Percentiles rank a stretch among this genome's conserved stretches.
Evolutionary conservation across 768 basidiomycete species (phyloP).

Genomic region (Gautieria morchelliformis): DNA sequence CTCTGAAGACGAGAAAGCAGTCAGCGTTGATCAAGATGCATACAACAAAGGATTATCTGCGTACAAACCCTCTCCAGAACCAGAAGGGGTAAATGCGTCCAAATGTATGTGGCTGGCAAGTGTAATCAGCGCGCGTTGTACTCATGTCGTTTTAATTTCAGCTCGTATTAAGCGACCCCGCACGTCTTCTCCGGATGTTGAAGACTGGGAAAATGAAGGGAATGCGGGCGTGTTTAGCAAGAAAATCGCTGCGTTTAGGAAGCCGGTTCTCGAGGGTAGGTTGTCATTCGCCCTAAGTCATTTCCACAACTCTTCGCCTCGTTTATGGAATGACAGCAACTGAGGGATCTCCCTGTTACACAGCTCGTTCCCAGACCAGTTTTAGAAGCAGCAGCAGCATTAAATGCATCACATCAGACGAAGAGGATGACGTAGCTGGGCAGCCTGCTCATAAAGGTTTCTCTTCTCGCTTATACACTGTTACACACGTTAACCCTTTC

Average conservation of each 20-base stretch:
- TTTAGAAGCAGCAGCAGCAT: constrained; percentile 3
- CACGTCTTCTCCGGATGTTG: constrained; percentile 8
- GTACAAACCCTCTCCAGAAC: constrained; percentile 15
- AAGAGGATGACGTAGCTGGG: background rate
- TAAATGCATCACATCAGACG: background rate
- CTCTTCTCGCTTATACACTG: background rate
- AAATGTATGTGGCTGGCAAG: background rate
- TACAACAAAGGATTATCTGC: constrained; percentile 11
- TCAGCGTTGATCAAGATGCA: constrained; percentile 11
- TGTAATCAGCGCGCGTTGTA: background rate
- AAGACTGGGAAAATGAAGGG: background rate
- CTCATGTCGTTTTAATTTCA: background rate
- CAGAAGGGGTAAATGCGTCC: background rate
- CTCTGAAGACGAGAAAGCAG: constrained; percentile 54
- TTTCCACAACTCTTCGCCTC: background rate
- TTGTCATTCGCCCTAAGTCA: background rate
- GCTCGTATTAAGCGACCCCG: constrained; percentile 9
- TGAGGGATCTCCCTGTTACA: background rate
- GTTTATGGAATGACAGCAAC: background rate
- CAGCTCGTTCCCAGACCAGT: background rate
- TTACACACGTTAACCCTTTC: background rate
- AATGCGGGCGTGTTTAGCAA: constrained; percentile 6
- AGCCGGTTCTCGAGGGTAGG: background rate
- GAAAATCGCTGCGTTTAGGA: constrained; percentile 11
- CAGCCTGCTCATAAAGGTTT: background rate